Evolutionary conservation across 495 filamentous ascomycete genomes (phyloP), one percentile per base, ranked within the genome.

Genomic region (Xylaria bambusicola): DNA sequence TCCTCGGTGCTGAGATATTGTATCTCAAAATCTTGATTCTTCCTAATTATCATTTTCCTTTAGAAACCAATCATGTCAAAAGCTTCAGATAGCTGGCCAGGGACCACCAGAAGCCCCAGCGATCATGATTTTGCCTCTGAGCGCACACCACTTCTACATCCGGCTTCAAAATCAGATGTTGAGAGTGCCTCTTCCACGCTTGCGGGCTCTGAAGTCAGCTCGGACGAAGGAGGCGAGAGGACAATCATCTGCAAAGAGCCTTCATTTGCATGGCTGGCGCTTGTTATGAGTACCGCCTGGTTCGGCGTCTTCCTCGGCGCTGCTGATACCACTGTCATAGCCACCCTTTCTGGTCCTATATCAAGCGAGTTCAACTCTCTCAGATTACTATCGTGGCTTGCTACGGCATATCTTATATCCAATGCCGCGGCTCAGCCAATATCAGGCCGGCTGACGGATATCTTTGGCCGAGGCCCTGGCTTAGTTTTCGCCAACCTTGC

Each of bases 361-460:
- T 88, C 89, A 10, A 86, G 83, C 42, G 87, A 87, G 6, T 95
- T 96, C 74, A 77, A 86, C 55, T 93, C 90, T 0, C 82, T 94
- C 38, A 85, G 84, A 10, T 74, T 92, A 24, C 77, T 95, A 41
- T 93, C 91, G 9, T 96, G 92, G 92, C 83, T 96, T 10, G 92
- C 91, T 6, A 88, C 88, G 0, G 84, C 89, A 15, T 96, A 94
- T 68, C 81, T 96, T 24, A 91, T 96, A 60, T 86, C 92, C 48
- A 93, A 92, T 71, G 89, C 92, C 6, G 89, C 89, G 1, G 85
- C 83, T 52, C 92, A 96, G 62, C 92, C 92, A 0, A 73, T 96
- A 6, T 87, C 86, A 44, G 92, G 92, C 17, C 82, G 88, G 9
- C 70, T 96, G 60, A 95, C 92, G 0, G 92, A 96, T 66, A 93